Percentiles rank a stretch among this genome's conserved stretches.
phyloP scores from a whole-genome alignment of 2,329 filamentous ascomycete species.

The Ceratocystiopsis sp. region DNA sequence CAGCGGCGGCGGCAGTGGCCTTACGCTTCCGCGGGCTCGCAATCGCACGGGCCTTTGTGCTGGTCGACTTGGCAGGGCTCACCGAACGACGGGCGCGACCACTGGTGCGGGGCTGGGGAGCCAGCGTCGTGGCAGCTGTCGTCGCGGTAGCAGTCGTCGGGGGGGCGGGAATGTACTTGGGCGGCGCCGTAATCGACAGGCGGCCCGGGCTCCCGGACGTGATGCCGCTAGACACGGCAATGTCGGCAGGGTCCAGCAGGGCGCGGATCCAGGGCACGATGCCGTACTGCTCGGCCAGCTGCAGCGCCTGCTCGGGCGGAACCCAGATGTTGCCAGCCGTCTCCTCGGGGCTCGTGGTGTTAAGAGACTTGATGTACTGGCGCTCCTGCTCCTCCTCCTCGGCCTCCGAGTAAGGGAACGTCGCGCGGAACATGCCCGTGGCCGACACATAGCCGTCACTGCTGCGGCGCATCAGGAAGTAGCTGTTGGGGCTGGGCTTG shows the following conservation, averaged over 20 bases:
- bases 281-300: conserved; percentile 71
- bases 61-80: conserved; percentile 34
- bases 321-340: conserved; percentile 97
- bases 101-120: conserved; percentile 15
- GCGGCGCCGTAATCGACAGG: conserved; percentile 57
- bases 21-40: conserved; percentile 40
- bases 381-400: conserved; percentile 61
- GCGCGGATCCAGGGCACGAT: conserved; percentile 80
- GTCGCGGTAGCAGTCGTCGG: not conserved
- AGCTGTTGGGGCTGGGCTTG: conserved; percentile 72
- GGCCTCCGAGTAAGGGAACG: conserved; percentile 60
- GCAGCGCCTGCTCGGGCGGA: conserved; percentile 61
- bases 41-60: conserved; percentile 18
- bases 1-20: conserved; percentile 13
- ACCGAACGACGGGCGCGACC: conserved; percentile 36
- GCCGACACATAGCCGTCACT: conserved; percentile 71
- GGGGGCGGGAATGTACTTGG: conserved; percentile 41
- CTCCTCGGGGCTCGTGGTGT: conserved; percentile 73
- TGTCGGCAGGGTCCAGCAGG: conserved; percentile 76
- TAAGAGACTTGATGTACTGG: conserved; percentile 67
- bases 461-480: conserved; percentile 90
- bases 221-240: conserved; percentile 32
- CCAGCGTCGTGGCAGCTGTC: conserved; percentile 14
- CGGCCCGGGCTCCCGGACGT: conserved; percentile 43
- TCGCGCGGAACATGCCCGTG: conserved; percentile 85